Evolutionary conservation across 768 basidiomycete genomes (phyloP).

Genomic region (Panaeolus papilionaceus): DNA sequence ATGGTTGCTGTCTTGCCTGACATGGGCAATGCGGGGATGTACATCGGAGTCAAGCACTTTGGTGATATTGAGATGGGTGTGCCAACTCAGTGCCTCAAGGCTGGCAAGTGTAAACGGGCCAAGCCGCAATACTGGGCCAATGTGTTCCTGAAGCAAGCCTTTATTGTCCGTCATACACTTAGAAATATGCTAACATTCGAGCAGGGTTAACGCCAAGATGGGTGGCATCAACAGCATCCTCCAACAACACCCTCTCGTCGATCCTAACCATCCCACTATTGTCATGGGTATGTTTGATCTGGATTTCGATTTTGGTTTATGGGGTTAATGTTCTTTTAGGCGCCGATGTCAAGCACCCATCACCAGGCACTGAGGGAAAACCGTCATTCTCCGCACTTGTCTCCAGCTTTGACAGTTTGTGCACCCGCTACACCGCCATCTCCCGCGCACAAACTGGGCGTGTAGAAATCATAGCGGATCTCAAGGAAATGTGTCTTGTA

Average conservation of each 20-base stretch:
- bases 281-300: constrained; percentile 64
- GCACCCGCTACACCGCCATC: constrained; percentile 69
- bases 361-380: constrained; percentile 75
- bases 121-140: constrained; percentile 85
- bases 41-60: constrained; percentile 80
- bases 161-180: not conserved
- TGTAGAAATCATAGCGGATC: constrained; percentile 76
- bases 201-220: constrained; percentile 82
- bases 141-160: constrained; percentile 75
- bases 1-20: constrained; percentile 77
- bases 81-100: constrained; percentile 81
- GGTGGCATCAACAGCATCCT: constrained; percentile 84
- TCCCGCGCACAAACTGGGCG: constrained; percentile 70
- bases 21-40: constrained; percentile 74
- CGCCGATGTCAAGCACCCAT: constrained; percentile 85
- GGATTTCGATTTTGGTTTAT: constrained; percentile 28
- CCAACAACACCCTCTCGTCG: constrained; percentile 62
- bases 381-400: constrained; percentile 85
- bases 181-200: not conserved
- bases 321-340: constrained; percentile 44
- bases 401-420: constrained; percentile 74
- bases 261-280: constrained; percentile 74
- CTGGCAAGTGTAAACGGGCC: constrained; percentile 63
- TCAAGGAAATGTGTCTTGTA: constrained; percentile 68
- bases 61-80: constrained; percentile 63